Conservation (phyloP, 1,139 yeast genomes). For the Blastobotrys proliferans region DNA sequence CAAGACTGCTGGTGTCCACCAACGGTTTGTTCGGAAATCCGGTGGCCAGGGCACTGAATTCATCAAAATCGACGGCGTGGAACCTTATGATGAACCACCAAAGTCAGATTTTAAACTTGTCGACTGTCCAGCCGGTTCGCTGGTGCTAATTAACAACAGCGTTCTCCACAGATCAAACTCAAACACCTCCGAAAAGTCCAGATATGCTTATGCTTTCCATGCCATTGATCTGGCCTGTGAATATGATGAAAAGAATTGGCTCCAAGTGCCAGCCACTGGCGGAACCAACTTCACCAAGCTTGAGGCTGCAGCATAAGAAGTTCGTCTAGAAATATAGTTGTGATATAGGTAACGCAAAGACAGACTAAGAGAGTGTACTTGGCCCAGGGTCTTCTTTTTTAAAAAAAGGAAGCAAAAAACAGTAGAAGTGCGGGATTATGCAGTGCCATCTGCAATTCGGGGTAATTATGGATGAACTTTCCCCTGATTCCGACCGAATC, state of each 20-base stretch:
- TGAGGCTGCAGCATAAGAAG: slow-evolving; percentile 5
- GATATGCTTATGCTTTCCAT: slow-evolving; percentile 80
- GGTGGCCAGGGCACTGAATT: slow-evolving; percentile 44
- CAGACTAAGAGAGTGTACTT: no score
- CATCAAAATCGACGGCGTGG: slow-evolving; percentile 26
- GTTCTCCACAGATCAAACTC: slow-evolving; percentile 69
- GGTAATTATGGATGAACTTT: no score
- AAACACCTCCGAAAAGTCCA: slow-evolving; percentile 51
- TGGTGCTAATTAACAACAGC: slow-evolving; percentile 64
- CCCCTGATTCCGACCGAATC: no score
- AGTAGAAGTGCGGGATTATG: no score
- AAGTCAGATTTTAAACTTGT: slow-evolving; percentile 47
- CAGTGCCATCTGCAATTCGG: no score
- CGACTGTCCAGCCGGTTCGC: slow-evolving; percentile 67
- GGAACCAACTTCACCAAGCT: slow-evolving; percentile 51
- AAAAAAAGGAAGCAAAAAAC: no score
- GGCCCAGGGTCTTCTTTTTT: no score
- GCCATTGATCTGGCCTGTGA: slow-evolving; percentile 60
- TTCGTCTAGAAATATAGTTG: no score
- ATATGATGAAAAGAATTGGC: slow-evolving; percentile 68
- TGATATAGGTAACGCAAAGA: no score
- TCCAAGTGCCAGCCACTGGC: slow-evolving; percentile 70
- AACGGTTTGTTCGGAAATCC: slow-evolving; percentile 56
- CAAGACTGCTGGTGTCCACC: slow-evolving; percentile 51
- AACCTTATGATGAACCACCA: slow-evolving; percentile 30